These are phyloP conservation scores for Triglochin maritima DNA, from an alignment of 106 monocot genomes.

Conservation along the genomic window DNA sequence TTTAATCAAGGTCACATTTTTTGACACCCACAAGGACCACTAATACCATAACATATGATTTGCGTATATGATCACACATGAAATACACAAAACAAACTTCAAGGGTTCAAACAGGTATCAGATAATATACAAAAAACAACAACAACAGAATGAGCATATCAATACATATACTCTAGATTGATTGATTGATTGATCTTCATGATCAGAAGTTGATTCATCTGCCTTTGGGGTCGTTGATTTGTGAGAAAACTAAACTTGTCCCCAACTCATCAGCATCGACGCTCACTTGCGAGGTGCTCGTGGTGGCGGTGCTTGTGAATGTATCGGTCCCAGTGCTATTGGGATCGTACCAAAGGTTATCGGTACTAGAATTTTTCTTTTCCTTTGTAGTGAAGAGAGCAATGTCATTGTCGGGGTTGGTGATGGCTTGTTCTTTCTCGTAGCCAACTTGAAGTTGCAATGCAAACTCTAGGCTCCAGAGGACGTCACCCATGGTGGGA, in stretches of 20 bases:
- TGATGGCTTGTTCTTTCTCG: neutral
- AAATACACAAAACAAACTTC: no score
- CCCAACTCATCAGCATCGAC: slow-evolving; percentile 17
- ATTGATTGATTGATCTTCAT: neutral
- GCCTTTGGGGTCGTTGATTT: slow-evolving; percentile 45
- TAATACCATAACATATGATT: no score
- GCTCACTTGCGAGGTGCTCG: neutral
- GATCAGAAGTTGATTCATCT: slow-evolving; percentile 11
- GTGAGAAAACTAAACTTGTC: slow-evolving; percentile 36
- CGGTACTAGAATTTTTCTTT: neutral
- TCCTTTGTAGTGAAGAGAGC: neutral
- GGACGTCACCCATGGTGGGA: slow-evolving; percentile 19
- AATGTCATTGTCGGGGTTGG: neutral
- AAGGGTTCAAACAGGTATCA: no score
- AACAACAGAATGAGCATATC: no score
- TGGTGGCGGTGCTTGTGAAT: neutral
- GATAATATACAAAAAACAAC: no score
- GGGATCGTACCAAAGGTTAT: neutral
- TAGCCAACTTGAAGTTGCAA: slow-evolving; percentile 14
- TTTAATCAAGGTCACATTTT: no score
- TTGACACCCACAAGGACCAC: no score
- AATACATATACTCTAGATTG: no score
- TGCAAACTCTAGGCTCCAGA: slow-evolving; percentile 26
- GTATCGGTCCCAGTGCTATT: neutral
- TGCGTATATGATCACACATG: no score